These are phyloP conservation scores for Seminavis robusta DNA, from an alignment of 108 stramenopile genomes.

Conservation along the genomic window DNA sequence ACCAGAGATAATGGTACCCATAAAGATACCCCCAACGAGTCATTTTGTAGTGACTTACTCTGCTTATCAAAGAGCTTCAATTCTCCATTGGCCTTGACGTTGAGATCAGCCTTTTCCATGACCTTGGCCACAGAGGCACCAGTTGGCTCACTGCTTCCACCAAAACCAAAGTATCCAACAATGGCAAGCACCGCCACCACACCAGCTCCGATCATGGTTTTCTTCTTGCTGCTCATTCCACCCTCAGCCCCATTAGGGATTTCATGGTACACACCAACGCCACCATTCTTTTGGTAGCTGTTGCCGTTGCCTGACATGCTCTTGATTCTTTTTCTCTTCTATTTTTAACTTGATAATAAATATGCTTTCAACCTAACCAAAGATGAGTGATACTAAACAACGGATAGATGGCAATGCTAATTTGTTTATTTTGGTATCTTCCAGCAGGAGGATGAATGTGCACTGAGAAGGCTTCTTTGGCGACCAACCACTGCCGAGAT, in stretches of 20 bases:
- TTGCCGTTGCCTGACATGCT: not conserved
- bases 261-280: not conserved
- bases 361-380: too few species aligned
- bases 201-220: not conserved
- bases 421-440: too few species aligned
- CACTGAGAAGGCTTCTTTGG: too few species aligned
- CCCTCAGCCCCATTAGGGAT: not conserved
- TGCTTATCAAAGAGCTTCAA: constrained; percentile 50
- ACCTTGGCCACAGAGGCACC: not conserved
- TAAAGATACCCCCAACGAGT: too few species aligned
- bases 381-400: too few species aligned
- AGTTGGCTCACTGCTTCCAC: not conserved
- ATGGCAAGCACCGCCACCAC: constrained; percentile 1
- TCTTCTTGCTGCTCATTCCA: not conserved
- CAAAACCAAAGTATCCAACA: constrained; percentile 4
- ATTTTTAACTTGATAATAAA: too few species aligned
- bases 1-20: too few species aligned
- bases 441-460: too few species aligned
- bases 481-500: too few species aligned
- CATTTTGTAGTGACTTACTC: constrained; percentile 24
- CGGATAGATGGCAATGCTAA: too few species aligned
- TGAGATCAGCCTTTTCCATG: constrained; percentile 17
- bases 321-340: not conserved
- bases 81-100: constrained; percentile 26
- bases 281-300: constrained; percentile 4